Evolutionary conservation across 2,329 filamentous ascomycete species (phyloP), one percentile per base, ranked within the genome.

Genomic region (Pseudopithomyces maydicus): DNA sequence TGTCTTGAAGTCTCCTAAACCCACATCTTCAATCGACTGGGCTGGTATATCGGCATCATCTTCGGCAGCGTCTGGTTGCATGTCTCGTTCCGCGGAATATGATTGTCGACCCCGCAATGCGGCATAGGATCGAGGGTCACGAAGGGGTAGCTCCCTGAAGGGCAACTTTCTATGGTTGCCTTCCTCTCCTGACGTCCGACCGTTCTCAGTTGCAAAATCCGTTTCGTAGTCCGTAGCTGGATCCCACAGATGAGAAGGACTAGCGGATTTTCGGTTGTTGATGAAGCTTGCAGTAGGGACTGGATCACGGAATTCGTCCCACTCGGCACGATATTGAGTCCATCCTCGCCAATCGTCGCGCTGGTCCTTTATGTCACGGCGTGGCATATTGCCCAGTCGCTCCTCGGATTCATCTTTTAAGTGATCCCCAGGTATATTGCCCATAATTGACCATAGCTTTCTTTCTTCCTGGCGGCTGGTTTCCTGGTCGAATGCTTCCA

Each of bases 331-430:
- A 50, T 81, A 84, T 1, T 81, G 65, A 1, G 77, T 73, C 48
- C 71, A 74, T 23, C 75, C 74, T 49, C 81, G 77, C 84, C 84
- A 86, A 48, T 80, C 72, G n/a, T 73, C 64, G 10, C 77, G 53
- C 11, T 80, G 76, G 44, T 61, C 76, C 62, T 52, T 61, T 63
- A 52, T 62, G 62, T 66, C 72, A 76, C 63, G 62, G 10, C 22
- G 58, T 50, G 35, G 35, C 1, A 26, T 46, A 36, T 12, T 55
- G 32, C 10, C 58, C 46, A 63, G 52, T 20, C n/a, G 29, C 70
- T 75, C 57, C 72, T 67, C 35, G 61, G 61, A 19, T 54, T 52
- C 52, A 70, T 15, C 11, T 67, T 51, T 62, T 67, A 29, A 57
- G 52, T 50, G 66, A 52, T 49, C 62, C 66, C 58, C 55, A 57